Evolutionary conservation across 495 filamentous ascomycete genomes (phyloP).

Genomic region (Cairneyella variabilis): DNA sequence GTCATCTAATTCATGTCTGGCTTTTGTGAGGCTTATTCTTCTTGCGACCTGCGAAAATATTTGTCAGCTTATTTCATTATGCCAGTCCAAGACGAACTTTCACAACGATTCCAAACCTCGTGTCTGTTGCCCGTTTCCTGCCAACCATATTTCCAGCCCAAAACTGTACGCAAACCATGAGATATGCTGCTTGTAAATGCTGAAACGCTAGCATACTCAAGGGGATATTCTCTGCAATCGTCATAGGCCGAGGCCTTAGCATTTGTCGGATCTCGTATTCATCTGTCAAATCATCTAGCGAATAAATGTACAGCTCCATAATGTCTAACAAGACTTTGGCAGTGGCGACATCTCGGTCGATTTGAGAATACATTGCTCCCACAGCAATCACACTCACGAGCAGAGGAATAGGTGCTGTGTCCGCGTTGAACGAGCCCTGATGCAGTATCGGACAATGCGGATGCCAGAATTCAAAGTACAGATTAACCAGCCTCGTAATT

Average conservation of each 20-base stretch:
- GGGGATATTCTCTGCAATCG: not conserved
- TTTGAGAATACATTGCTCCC: constrained; percentile 45
- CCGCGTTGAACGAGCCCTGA: constrained; percentile 36
- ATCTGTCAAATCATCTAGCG: constrained; percentile 36
- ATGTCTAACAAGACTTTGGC: constrained; percentile 44
- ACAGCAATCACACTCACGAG: constrained; percentile 39
- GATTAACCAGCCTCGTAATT: constrained; percentile 36
- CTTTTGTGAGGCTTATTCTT: constrained; percentile 11
- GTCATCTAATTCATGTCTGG: constrained; percentile 13
- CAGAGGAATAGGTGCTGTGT: constrained; percentile 34
- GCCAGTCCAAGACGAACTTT: constrained; percentile 19
- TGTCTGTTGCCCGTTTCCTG: constrained; percentile 42
- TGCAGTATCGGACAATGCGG: constrained; percentile 41
- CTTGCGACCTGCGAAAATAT: constrained; percentile 15
- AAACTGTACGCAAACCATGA: constrained; percentile 41
- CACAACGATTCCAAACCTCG: constrained; percentile 40
- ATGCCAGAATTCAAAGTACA: constrained; percentile 48
- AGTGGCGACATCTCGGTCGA: constrained; percentile 33
- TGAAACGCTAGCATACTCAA: constrained; percentile 29
- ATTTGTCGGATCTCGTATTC: constrained; percentile 37
- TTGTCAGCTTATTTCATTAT: constrained; percentile 9
- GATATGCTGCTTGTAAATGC: constrained; percentile 41
- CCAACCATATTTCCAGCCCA: constrained; percentile 41
- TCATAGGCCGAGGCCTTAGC: not conserved
- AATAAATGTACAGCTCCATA: constrained; percentile 43